phyloP scores from a whole-genome alignment of 208 protist genomes.

The Tritrichomonas foetus region DNA sequence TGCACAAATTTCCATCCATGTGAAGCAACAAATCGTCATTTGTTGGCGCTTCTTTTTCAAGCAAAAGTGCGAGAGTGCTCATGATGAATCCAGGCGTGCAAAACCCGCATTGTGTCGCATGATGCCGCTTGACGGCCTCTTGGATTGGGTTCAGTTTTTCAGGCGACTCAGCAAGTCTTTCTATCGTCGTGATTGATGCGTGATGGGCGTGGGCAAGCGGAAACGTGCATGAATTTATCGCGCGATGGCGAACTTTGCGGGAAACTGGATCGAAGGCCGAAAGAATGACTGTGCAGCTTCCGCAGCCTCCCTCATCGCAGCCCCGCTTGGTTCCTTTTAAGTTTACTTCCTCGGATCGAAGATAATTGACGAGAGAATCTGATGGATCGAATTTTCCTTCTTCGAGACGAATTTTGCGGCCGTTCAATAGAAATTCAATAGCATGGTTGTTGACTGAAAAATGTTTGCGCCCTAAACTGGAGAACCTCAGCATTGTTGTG shows the following conservation, averaged over 20 bases:
- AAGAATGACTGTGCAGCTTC: slow-evolving; percentile 33
- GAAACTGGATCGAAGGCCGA: slow-evolving; percentile 27
- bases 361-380: not conserved
- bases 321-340: not conserved
- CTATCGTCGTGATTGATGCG: slow-evolving; percentile 52
- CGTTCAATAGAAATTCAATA: not conserved
- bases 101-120: slow-evolving; percentile 51
- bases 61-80: slow-evolving; percentile 46
- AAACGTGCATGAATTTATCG: slow-evolving; percentile 49
- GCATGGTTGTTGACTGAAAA: no score
- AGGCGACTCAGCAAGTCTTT: slow-evolving; percentile 44
- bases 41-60: slow-evolving; percentile 43
- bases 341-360: not conserved
- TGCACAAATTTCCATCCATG: slow-evolving; percentile 52
- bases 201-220: slow-evolving; percentile 44
- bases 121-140: slow-evolving; percentile 42
- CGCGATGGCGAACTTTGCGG: slow-evolving; percentile 22
- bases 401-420: not conserved
- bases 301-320: not conserved
- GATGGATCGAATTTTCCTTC: not conserved
- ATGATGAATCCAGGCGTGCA: slow-evolving; percentile 57
- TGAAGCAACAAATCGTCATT: slow-evolving; percentile 48
- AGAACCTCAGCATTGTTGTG: no score
- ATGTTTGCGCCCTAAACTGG: no score
- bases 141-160: slow-evolving; percentile 45